These are phyloP conservation scores for Paramarasmius palmivorus DNA, from an alignment of 1,284 basidiomycete species.

Conservation along the genomic window DNA sequence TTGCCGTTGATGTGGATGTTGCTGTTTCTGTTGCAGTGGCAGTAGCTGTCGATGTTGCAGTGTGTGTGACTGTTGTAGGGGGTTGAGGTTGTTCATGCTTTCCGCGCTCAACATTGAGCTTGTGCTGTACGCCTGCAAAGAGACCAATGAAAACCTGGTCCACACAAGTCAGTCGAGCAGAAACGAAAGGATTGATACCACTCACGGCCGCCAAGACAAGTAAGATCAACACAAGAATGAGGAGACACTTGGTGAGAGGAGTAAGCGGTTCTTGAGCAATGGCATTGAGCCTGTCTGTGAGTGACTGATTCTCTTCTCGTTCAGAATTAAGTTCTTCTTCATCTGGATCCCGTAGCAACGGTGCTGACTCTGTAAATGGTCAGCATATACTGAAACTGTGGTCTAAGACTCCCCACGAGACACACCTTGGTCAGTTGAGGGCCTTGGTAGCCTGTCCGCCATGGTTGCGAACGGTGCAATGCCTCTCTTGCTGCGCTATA, in stretches of 20 bases:
- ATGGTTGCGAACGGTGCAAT: conserved; percentile 6
- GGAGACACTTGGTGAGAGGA: conserved; percentile 82
- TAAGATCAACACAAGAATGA: conserved; percentile 73
- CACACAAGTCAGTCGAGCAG: not conserved
- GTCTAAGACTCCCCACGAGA: conserved; percentile 3
- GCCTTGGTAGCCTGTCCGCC: conserved; percentile 23
- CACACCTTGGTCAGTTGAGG: conserved; percentile 43
- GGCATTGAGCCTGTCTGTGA: conserved; percentile 53
- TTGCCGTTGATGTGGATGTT: conserved; percentile 14
- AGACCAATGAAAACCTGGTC: conserved; percentile 81
- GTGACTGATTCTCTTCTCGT: conserved; percentile 29
- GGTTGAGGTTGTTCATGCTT: conserved; percentile 32
- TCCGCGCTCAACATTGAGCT: conserved; percentile 56
- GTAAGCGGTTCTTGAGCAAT: conserved; percentile 77
- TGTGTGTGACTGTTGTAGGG: conserved; percentile 27
- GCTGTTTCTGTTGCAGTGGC: conserved; percentile 21
- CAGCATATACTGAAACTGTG: conserved; percentile 3
- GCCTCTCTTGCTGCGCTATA: not conserved
- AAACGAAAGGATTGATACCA: conserved; percentile 7
- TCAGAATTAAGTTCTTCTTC: conserved; percentile 26
- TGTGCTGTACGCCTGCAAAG: conserved; percentile 85
- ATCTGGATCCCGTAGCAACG: conserved; percentile 49
- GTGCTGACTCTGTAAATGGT: conserved; percentile 47
- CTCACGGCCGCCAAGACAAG: conserved; percentile 74
- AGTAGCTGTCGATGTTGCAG: conserved; percentile 32